Conservation (phyloP, 768 basidiomycete genomes). For the Auriscalpium orientale region DNA sequence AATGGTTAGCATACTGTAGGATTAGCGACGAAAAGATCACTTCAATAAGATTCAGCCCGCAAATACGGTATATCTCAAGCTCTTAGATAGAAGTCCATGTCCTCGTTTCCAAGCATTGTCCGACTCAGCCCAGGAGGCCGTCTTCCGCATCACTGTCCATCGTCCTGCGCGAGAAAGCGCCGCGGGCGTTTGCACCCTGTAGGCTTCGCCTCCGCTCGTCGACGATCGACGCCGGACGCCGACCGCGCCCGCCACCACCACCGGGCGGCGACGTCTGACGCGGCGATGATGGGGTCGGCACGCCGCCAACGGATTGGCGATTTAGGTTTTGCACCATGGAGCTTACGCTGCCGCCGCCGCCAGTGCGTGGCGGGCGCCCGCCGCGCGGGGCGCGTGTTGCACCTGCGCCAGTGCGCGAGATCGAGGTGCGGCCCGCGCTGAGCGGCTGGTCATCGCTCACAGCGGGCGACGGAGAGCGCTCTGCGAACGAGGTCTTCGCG, state of each 20-base stretch:
- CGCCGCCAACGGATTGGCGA: slow-evolving; percentile 1
- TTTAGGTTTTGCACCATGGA: slow-evolving; percentile 8
- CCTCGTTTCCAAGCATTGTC: neutral
- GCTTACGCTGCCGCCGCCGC: slow-evolving; percentile 5
- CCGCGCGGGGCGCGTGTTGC: slow-evolving; percentile 10
- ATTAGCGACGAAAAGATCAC: too few relatives aligned
- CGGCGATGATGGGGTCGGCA: neutral
- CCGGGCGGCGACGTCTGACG: slow-evolving; percentile 7
- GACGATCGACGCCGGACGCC: slow-evolving; percentile 12
- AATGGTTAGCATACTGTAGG: too few relatives aligned
- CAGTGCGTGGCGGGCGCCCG: slow-evolving; percentile 8
- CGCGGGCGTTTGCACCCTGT: slow-evolving; percentile 19
- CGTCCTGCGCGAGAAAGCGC: slow-evolving; percentile 54
- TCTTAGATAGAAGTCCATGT: too few relatives aligned
- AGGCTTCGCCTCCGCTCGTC: slow-evolving; percentile 9
- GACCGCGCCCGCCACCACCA: slow-evolving; percentile 5
- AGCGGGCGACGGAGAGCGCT: slow-evolving; percentile 8
- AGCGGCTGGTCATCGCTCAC: slow-evolving; percentile 7
- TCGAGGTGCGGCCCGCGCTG: slow-evolving; percentile 5
- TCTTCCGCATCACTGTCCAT: slow-evolving; percentile 84
- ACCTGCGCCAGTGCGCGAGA: slow-evolving; percentile 6
- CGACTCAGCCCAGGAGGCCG: slow-evolving; percentile 38
- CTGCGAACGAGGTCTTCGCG: slow-evolving; percentile 1
- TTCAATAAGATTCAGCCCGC: too few relatives aligned
- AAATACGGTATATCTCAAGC: too few relatives aligned